Base-by-base conservation (phyloP, 2,329 filamentous ascomycete genomes). In the Aureobasidium zeae region DNA sequence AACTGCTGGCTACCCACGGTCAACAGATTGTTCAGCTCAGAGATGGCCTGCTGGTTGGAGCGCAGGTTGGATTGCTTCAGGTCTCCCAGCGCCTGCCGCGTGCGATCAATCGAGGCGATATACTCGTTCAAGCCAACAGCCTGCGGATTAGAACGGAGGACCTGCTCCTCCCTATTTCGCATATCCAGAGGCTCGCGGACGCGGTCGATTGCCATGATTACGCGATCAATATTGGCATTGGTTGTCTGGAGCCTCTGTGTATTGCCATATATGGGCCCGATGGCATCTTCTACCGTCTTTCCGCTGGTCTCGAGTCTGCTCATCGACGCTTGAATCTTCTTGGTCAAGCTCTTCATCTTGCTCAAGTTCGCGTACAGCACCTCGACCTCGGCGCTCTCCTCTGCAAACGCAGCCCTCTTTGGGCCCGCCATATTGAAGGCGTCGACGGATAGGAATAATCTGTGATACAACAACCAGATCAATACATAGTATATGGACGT, bases 311-410 rank as follows among this genome's bases (percentile, higher is more conserved):
- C 87, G 24, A 98, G 72, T 45, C 88, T 77, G 26, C 79, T 76
- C 53, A 95, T 73, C 39, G 86, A 94, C 20, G 84, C 82, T 63
- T 94, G 84, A 45, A 98, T 95, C 70, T 94, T 94, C 69, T 91
- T 94, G 22, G 87, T 94, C 60, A 96, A 74, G 58, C 86, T 79
- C 48, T 87, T 83, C 54, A 93, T 93, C 73, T 94, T 96, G 55
- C 93, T 86, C 49, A 96, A 77, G 52, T 79, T 79, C 45, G 77
- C 76, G 52, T 74, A 75, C 17, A 81, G 63, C 43, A 81, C 77
- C 60, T 81, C 77, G 30, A 81, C 77, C 62, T 81, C 77, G 5
- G 77, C 77, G 58, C 74, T 76, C 65, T 81, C 77, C 64, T 81
- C 77, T 25, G 75, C 75, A 59, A 74, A 74, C 26, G 73, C 72